Base-by-base conservation (phyloP, 2,329 filamentous ascomycete species). In the Orbilia javanica region DNA sequence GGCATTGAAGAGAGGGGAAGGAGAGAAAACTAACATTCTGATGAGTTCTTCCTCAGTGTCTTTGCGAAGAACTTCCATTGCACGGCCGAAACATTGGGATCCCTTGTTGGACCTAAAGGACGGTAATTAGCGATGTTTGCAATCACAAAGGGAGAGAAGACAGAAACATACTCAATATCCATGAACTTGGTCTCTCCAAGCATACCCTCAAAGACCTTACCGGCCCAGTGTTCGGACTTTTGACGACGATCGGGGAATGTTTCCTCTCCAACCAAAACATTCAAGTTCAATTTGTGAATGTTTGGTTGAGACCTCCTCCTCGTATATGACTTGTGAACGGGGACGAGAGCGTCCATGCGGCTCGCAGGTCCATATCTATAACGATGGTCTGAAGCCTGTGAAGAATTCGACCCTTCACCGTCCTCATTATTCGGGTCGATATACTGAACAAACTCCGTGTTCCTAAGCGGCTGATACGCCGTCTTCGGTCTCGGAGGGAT, bases 31-130 rank as follows among this genome's bases (percentile, higher is more conserved):
- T 66, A 68, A 81, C 81, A 82, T 80, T 77, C 80, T 79, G 39
- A 82, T 79, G 70, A 82, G 80, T 66, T 82, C 81, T 65, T 82
- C 81, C 57, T 82, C 81, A 20, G 79, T 67, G 1, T 80, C 79
- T 77, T 81, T 81, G 31, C 77, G 80, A n/a, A 81, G 60, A 4
- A 79, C 80, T 29, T 81, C 81, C 79, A 82, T 82, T 18, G 72
- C 50, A 53, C 79, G 79, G 15, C 81, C 81, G 78, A 81, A 81
- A 50, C 81, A 82, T 50, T 81, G 74, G 6, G 81, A 82, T 31
- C 77, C 79, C 64, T 80, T 79, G 63, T 65, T 74, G 48, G 71
- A 62, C 44, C 80, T 80, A 67, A 36, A 62, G 44, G 48, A 48
- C 4, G 46, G 27, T 66, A n/a, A 63, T 75, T 73, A 77, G 74